Evolutionary conservation across 2,329 filamentous ascomycete genomes (phyloP), one percentile per base, ranked within the genome.

Genomic region (Aspergillus sp.): DNA sequence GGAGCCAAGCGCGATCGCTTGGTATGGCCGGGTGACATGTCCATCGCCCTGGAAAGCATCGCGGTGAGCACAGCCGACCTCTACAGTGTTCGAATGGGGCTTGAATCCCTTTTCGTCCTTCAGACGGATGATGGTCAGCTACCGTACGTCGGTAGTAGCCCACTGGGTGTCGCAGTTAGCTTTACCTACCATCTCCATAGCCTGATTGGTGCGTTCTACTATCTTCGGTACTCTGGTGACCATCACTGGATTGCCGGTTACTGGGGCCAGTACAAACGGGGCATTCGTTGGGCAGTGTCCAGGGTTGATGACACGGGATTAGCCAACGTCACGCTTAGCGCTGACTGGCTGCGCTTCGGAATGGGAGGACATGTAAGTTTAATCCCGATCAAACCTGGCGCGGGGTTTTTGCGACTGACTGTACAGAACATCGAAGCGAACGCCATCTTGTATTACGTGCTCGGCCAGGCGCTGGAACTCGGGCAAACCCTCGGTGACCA

Each of bases 1-100:
- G 59, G 60, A 3, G 60, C 56, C 8, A 63, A 65, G 30, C 50
- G 61, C 2, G 61, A 64, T 36, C 49, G 60, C 2, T 52, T 60
- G 1, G 68, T 78, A 2, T 79, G 74, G 73, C 68, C 74, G 8
- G 75, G 75, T 1, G 75, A 80, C 45, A 72, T 78, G 61, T 65
- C 66, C 4, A 71, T 76, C 38, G 68, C 72, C 4, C 60, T 73
- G 0, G 71, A 73, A 2, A 65, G 60, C 19, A 64, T 74, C 8
- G 66, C 71, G 7, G 66, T 75, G 2, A 71, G 68, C 5, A 75
- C 71, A 0, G 66, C 68, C 16, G 71, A 75, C 42, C 52, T 74
- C 30, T 57, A 65, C 13, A 64, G 64, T 22, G 58, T 74, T 5
- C 60, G 62, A 12, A 71, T 72, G 38, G 68, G 67, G 0, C 39